These are phyloP conservation scores for Sphaerostilbella broomeana DNA, from an alignment of 2,329 filamentous ascomycete species.

Conservation along the genomic window DNA sequence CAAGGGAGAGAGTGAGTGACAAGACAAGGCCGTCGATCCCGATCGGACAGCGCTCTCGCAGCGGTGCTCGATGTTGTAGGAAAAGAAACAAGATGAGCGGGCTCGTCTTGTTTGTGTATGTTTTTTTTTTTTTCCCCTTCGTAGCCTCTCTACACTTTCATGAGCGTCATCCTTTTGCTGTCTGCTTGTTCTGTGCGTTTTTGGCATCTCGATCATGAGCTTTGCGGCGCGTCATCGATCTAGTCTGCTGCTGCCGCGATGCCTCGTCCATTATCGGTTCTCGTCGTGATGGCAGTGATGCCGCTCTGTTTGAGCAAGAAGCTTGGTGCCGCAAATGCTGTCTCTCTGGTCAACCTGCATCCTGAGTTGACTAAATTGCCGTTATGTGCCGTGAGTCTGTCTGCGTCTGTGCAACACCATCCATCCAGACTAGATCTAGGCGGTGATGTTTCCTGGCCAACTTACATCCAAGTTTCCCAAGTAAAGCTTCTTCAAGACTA, in stretches of 20 bases:
- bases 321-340: neutral
- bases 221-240: conserved; percentile 1
- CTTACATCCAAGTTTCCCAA: too few species aligned
- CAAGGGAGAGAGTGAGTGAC: too few species aligned
- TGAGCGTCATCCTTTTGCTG: neutral
- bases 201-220: neutral
- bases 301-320: neutral
- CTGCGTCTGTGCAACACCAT: neutral
- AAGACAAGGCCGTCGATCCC: too few species aligned
- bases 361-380: neutral
- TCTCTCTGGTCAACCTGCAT: neutral
- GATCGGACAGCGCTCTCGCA: too few species aligned
- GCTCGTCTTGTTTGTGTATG: neutral
- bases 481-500: too few species aligned
- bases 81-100: neutral
- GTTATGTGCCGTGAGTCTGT: conserved; percentile 6
- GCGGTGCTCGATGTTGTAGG: too few species aligned
- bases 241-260: neutral
- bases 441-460: too few species aligned
- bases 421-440: neutral
- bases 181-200: neutral
- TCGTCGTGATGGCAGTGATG: neutral
- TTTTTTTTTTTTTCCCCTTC: too few species aligned
- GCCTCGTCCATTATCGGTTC: conserved; percentile 4
- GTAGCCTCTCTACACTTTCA: too few species aligned